A percentile compares a stretch with the other conserved stretches of the same genome.
These are phyloP conservation scores for Geranium brycei DNA, from an alignment of 345 rosid genomes.

Conservation along the genomic window DNA sequence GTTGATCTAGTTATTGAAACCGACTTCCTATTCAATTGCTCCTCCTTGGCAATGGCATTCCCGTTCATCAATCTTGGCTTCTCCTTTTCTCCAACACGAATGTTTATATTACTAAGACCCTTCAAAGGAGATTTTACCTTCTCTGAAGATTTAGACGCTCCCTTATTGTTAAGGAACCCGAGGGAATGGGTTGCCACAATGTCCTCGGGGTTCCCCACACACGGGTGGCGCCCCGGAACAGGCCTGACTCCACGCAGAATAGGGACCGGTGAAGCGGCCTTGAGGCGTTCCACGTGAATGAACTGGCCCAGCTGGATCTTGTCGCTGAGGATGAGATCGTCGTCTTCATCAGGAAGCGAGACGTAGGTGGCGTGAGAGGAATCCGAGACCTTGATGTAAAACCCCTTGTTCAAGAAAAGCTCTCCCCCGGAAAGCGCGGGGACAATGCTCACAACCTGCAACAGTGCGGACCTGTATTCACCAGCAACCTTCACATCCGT, in stretches of 20 bases:
- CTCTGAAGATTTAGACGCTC: slow-evolving; percentile 28
- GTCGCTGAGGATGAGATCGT: slow-evolving; percentile 88
- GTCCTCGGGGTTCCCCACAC: slow-evolving; percentile 90
- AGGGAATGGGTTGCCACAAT: slow-evolving; percentile 70
- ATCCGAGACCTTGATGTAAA: slow-evolving; percentile 92
- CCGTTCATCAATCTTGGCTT: slow-evolving; percentile 41
- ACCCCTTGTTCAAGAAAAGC: slow-evolving; percentile 79
- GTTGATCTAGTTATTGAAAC: slow-evolving; percentile 19
- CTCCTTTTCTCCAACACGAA: slow-evolving; percentile 31
- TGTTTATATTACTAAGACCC: slow-evolving; percentile 8
- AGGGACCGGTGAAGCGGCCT: slow-evolving; percentile 89
- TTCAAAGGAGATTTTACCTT: slow-evolving; percentile 31
- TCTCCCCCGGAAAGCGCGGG: slow-evolving; percentile 95
- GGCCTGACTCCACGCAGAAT: slow-evolving; percentile 88
- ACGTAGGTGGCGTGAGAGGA: slow-evolving; percentile 95
- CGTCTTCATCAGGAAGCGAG: slow-evolving; percentile 87
- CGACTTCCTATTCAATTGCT: slow-evolving; percentile 26
- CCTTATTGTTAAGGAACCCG: slow-evolving; percentile 47
- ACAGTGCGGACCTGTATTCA: slow-evolving; percentile 79
- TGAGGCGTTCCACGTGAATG: slow-evolving; percentile 84
- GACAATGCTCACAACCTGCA: slow-evolving; percentile 89
- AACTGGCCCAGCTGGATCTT: slow-evolving; percentile 93
- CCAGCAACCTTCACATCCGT: slow-evolving; percentile 90
- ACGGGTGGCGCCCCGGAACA: slow-evolving; percentile 86
- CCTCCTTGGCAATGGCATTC: slow-evolving; percentile 39